A percentile compares a stretch with the other conserved stretches of the same genome.
Conservation (phyloP, 2,329 filamentous ascomycete genomes). For the Cladobotryum mycophilum region DNA sequence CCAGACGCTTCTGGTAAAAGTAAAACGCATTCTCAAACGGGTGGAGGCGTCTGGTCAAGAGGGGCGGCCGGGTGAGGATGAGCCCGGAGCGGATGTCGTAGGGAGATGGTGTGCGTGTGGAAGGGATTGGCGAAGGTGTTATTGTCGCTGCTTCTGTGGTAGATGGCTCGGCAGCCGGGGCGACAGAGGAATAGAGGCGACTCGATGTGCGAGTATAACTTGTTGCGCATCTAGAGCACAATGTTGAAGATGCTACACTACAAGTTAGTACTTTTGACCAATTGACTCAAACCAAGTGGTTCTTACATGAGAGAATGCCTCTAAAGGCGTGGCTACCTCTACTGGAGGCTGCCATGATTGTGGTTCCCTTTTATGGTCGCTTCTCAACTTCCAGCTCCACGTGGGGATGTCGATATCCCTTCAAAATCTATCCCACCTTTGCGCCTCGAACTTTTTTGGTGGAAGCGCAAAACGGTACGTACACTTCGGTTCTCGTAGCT, state of each 20-base stretch:
- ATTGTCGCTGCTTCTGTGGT: constrained; percentile 8
- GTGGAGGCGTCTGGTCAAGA: constrained; percentile 76
- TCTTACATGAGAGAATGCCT: constrained; percentile 45
- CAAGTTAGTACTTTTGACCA: constrained; percentile 11
- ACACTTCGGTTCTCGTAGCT: neutral
- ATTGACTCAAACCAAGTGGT: constrained; percentile 13
- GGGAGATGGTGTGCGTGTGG: constrained; percentile 17
- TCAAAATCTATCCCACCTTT: neutral
- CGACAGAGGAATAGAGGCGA: constrained; percentile 32
- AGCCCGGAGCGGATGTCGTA: constrained; percentile 59
- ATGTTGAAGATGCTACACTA: constrained; percentile 22
- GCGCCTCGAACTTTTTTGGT: constrained; percentile 21
- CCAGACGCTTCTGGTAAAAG: constrained; percentile 95
- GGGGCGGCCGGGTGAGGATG: constrained; percentile 79
- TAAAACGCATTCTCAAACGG: constrained; percentile 89
- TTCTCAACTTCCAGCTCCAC: constrained; percentile 1
- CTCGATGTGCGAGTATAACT: constrained; percentile 20
- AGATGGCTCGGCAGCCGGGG: constrained; percentile 16
- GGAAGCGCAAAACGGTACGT: constrained; percentile 8
- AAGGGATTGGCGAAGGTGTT: constrained; percentile 12
- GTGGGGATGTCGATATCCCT: neutral
- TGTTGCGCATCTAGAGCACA: constrained; percentile 35
- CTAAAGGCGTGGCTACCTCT: constrained; percentile 47
- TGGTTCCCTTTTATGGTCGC: constrained; percentile 12
- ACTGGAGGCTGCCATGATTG: constrained; percentile 47